These are phyloP conservation scores for Chalaropsis ovoidea DNA, from an alignment of 2,329 filamentous ascomycete species.

Conservation along the genomic window DNA sequence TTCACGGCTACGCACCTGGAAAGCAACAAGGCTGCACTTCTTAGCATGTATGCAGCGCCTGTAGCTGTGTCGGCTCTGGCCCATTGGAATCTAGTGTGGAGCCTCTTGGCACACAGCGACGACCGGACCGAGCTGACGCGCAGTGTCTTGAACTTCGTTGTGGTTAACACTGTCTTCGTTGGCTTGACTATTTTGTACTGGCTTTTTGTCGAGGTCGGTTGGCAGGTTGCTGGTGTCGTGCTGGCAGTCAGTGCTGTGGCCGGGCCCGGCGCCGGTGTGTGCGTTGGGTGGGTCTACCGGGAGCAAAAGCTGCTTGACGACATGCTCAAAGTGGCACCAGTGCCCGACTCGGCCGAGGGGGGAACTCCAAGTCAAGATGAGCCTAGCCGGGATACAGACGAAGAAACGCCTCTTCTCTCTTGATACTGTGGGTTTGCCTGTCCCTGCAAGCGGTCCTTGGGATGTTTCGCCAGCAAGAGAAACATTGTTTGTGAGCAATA, in stretches of 20 bases:
- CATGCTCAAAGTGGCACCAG: slow-evolving; percentile 1
- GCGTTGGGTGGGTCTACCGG: slow-evolving; percentile 35
- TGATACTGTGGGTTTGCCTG: background rate
- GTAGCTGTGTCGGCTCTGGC: slow-evolving; percentile 37
- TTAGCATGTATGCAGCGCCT: slow-evolving; percentile 39
- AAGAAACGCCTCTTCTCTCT: slow-evolving; percentile 33
- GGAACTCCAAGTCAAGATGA: slow-evolving; percentile 7
- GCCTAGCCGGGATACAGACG: slow-evolving; percentile 26
- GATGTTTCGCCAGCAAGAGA: background rate
- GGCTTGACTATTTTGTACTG: slow-evolving; percentile 43
- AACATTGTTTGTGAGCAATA: background rate
- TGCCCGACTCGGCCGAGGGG: background rate
- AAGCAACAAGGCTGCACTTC: slow-evolving; percentile 33
- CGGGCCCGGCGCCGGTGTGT: slow-evolving; percentile 35
- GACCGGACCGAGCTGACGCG: slow-evolving; percentile 44
- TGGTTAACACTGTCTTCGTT: slow-evolving; percentile 40
- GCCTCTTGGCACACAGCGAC: slow-evolving; percentile 33
- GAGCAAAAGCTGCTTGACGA: slow-evolving; percentile 28
- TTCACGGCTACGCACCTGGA: slow-evolving; percentile 35
- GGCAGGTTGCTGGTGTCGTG: slow-evolving; percentile 34
- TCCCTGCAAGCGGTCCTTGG: background rate
- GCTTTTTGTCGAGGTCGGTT: slow-evolving; percentile 43
- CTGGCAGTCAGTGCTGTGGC: slow-evolving; percentile 30
- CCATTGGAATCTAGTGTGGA: slow-evolving; percentile 38
- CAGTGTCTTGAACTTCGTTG: slow-evolving; percentile 38